Conservation (phyloP, 2,329 filamentous ascomycete genomes). For the Dactylellina drechsleri region DNA sequence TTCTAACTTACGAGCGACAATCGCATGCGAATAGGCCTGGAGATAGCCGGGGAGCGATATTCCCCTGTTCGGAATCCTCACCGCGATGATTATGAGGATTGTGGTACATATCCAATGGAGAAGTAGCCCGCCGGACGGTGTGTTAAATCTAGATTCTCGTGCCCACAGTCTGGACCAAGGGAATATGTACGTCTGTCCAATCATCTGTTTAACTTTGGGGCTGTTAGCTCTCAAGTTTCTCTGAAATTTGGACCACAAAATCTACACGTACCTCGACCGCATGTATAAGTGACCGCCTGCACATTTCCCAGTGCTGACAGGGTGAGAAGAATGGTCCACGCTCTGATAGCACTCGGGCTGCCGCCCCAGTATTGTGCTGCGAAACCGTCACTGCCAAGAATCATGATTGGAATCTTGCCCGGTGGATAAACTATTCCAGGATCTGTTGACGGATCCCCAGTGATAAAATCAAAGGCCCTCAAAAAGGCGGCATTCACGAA, state of each 20-base stretch:
- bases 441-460: slow-evolving; percentile 4
- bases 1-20: slow-evolving; percentile 36
- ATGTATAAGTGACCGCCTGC: slow-evolving; percentile 58
- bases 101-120: slow-evolving; percentile 61
- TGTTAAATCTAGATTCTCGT: slow-evolving; percentile 61
- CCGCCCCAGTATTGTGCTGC: slow-evolving; percentile 37
- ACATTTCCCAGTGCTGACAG: slow-evolving; percentile 59
- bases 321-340: slow-evolving; percentile 36
- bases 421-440: background rate
- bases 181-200: slow-evolving; percentile 61
- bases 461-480: slow-evolving; percentile 52
- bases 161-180: slow-evolving; percentile 61
- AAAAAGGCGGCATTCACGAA: slow-evolving; percentile 62
- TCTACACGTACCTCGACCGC: slow-evolving; percentile 32
- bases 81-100: slow-evolving; percentile 57
- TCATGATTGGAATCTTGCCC: slow-evolving; percentile 18
- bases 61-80: slow-evolving; percentile 34
- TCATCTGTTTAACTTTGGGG: slow-evolving; percentile 61
- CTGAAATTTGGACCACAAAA: background rate
- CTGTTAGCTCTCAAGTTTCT: slow-evolving; percentile 3
- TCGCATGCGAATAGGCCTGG: slow-evolving; percentile 39
- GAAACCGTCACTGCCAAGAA: slow-evolving; percentile 34
- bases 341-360: slow-evolving; percentile 17
- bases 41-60: slow-evolving; percentile 29
- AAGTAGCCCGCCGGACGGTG: slow-evolving; percentile 60